These are phyloP conservation scores for Botrytis hyacinthi DNA, from an alignment of 2,329 filamentous ascomycete genomes.

Conservation along the genomic window DNA sequence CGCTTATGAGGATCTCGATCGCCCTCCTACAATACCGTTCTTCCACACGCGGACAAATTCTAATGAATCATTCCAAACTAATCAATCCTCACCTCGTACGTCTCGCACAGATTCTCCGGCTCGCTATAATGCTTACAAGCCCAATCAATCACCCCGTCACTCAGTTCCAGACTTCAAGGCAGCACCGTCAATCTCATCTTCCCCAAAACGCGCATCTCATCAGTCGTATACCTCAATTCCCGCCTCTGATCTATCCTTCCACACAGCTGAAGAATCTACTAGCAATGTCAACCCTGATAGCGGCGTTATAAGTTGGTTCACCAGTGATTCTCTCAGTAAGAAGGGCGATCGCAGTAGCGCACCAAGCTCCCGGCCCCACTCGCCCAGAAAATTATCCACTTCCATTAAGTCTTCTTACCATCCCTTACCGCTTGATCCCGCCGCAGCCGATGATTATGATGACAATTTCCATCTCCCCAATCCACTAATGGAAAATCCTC, in stretches of 20 bases:
- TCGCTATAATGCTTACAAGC: constrained; percentile 52
- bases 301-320: constrained; percentile 32
- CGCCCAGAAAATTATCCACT: constrained; percentile 29
- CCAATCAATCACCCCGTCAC: constrained; percentile 46
- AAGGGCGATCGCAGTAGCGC: constrained; percentile 5
- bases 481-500: constrained; percentile 54
- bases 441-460: constrained; percentile 42
- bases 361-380: constrained; percentile 33
- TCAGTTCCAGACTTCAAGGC: constrained; percentile 49
- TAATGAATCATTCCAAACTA: constrained; percentile 54
- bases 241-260: constrained; percentile 31
- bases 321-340: constrained; percentile 36
- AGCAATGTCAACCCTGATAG: neutral
- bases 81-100: constrained; percentile 51
- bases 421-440: constrained; percentile 26
- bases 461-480: constrained; percentile 45
- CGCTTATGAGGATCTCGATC: constrained; percentile 47
- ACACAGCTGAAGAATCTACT: constrained; percentile 12
- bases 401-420: constrained; percentile 27
- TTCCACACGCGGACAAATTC: constrained; percentile 71
- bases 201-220: constrained; percentile 47
- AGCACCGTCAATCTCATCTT: constrained; percentile 40
- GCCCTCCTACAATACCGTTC: constrained; percentile 67
- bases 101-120: constrained; percentile 55
- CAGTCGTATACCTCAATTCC: constrained; percentile 52